Evolutionary conservation across 805 yeast genomes (phyloP).

Genomic region (Ogataea trehaloabstinens): DNA sequence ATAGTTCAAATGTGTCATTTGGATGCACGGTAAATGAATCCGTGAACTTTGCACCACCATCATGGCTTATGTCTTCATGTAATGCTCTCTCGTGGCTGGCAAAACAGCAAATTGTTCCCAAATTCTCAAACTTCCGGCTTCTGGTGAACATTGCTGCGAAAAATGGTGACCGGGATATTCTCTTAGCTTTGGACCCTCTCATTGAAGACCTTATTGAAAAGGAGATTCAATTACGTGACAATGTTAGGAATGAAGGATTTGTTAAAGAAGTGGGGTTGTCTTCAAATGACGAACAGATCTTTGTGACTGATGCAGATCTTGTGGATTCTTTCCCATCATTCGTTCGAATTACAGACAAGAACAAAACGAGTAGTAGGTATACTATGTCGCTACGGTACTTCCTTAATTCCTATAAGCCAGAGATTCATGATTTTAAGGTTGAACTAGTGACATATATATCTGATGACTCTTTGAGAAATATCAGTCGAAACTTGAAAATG

Average conservation of each 20-base stretch:
- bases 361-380: slow-evolving; percentile 29
- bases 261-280: slow-evolving; percentile 29
- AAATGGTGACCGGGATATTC: slow-evolving; percentile 38
- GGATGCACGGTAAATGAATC: slow-evolving; percentile 59
- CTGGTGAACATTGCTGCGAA: slow-evolving; percentile 45
- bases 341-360: slow-evolving; percentile 32
- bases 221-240: slow-evolving; percentile 44
- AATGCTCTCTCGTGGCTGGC: slow-evolving; percentile 53
- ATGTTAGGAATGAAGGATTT: slow-evolving; percentile 33
- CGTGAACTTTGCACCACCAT: slow-evolving; percentile 52
- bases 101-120: slow-evolving; percentile 48
- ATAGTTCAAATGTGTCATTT: slow-evolving; percentile 47
- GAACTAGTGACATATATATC: slow-evolving; percentile 48
- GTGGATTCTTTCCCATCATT: slow-evolving; percentile 53
- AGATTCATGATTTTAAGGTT: slow-evolving; percentile 26
- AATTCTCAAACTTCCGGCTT: slow-evolving; percentile 49
- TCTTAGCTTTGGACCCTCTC: slow-evolving; percentile 33
- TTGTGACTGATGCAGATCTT: slow-evolving; percentile 53
- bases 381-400: slow-evolving; percentile 35
- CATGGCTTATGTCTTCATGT: slow-evolving; percentile 52
- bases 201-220: slow-evolving; percentile 34
- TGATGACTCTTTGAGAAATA: slow-evolving; percentile 49
- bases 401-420: slow-evolving; percentile 19
- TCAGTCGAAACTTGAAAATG: slow-evolving; percentile 36
- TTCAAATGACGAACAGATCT: slow-evolving; percentile 31